Base-by-base conservation (phyloP, 2,329 filamentous ascomycete species). In the Sarocladium oryzae region DNA sequence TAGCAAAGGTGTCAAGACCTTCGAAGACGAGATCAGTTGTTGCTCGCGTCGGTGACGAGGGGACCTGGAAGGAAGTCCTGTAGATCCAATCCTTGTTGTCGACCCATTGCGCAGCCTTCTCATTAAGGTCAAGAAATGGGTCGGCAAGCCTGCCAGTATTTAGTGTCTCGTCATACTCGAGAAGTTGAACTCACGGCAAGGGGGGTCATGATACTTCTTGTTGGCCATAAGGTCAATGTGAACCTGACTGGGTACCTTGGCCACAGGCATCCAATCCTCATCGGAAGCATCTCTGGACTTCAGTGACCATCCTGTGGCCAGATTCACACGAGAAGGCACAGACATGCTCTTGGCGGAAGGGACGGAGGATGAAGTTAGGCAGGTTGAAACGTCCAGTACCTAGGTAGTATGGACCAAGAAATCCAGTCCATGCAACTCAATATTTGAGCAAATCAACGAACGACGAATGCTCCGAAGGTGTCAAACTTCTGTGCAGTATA, bases 1-100 rank as follows among this genome's bases (percentile, higher is more conserved):
- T 78, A 1, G 81, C 79, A 55, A 82, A 83, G 0, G 82, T 85
- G 58, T 85, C 82, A 1, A 85, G 72, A 0, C 82, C 82, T 56
- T 84, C 75, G 52, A 85, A 84, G 9, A 81, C 77, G 4, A 85
- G 66, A 15, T 79, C 72, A 16, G 49, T 35, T 13, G 33, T 35
- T 16, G 32, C 11, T 37, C 11, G 24, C 20, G 43, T 28, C 20
- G 45, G 15, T 9, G 24, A 15, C 7, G 21, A 4, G n/a, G 62
- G 61, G 10, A 56, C 59, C 11, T 52, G 41, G 54, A 72, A 71
- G 1, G 41, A 32, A 20, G 69, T 73, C 7, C 69, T 70, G 61
- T 86, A 86, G 1, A 71, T 68, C 82, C 82, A 86, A 51, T 70
- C 68, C 57, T 78, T 77, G 51, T 84, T 77, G n/a, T 76, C 79